Evolutionary conservation across 2,329 filamentous ascomycete species (phyloP), one percentile per base, ranked within the genome.

Genomic region (Trichoderma citrinoviride): DNA sequence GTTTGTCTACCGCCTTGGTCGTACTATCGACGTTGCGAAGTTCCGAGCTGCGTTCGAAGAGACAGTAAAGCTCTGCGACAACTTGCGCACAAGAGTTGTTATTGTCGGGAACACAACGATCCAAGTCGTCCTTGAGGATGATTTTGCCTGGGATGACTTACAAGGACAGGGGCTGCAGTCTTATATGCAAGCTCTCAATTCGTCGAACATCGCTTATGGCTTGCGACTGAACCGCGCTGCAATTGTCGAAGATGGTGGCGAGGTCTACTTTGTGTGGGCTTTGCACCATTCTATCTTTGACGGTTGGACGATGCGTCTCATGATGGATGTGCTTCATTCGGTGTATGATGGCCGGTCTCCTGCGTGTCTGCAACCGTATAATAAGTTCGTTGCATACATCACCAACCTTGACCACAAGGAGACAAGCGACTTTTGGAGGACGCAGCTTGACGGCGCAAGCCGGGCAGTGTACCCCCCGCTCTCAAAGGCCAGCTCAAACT

Each of bases 271-370:
- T 14, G 65, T 70, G 0, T 73, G 70, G 66, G 67, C 69, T 1
- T 62, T 71, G 0, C 71, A 74, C 27, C 73, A 75, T 52, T 67
- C 72, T 1, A 33, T 74, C 5, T 75, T 73, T 21, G 73, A 75
- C 53, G 72, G 73, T 5, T 73, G 71, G 68, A 69, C 71, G 1
- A 53, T 71, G n/a, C 46, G 23, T 6, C 46, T 70, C 1, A 64
- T 71, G 14, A 44, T 70, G 29, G 47, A 70, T 5, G 46, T 40
- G 1, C 54, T 72, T 2, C 14, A 63, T 7, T 21, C 49, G 5
- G 41, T 50, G 0, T 71, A 69, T 21, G 5, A 43, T 0, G 65
- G 55, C 0, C 19, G 27, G 1, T 5, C 14, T 3, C 23, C 41
- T 12, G 46, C 3, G n/a, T 56, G 1, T 61, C 47, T 63, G 1